phyloP scores from a whole-genome alignment of 495 filamentous ascomycete genomes.

The Xeromyces bisporus region DNA sequence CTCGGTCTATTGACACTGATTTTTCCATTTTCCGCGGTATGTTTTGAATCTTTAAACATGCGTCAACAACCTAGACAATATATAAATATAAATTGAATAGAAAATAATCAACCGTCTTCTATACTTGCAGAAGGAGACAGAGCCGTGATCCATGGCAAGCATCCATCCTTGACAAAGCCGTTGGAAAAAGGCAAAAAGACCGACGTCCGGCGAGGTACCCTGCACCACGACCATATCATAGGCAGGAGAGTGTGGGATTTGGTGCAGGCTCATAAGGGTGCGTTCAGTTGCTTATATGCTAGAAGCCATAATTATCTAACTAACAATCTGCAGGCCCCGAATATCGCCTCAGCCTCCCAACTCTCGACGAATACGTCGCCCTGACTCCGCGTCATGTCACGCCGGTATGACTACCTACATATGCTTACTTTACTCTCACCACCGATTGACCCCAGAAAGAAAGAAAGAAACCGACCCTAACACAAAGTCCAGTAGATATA shows the following conservation, averaged over 20 bases:
- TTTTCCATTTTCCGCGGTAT: conserved; percentile 26
- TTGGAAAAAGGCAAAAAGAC: conserved; percentile 29
- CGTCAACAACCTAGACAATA: too few relatives aligned
- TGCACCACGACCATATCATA: conserved; percentile 46
- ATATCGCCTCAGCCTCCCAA: conserved; percentile 42
- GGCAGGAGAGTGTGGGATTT: conserved; percentile 39
- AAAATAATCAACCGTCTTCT: neutral
- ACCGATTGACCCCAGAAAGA: neutral
- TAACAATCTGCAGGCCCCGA: conserved; percentile 15
- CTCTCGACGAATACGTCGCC: conserved; percentile 53
- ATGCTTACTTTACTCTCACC: neutral
- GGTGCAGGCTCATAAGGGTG: conserved; percentile 34
- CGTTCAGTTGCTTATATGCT: conserved; percentile 3
- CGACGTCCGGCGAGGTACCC: conserved; percentile 29
- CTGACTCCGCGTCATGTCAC: conserved; percentile 49
- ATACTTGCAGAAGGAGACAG: conserved; percentile 37
- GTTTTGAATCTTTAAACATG: neutral
- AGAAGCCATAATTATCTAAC: conserved; percentile 1
- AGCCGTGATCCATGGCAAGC: conserved; percentile 35
- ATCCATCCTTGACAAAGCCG: conserved; percentile 32
- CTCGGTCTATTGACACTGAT: conserved; percentile 23
- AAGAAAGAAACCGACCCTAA: conserved; percentile 2
- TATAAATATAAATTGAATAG: too few relatives aligned
- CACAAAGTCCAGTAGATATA: conserved; percentile 42
- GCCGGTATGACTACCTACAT: conserved; percentile 34